These are phyloP conservation scores for Leishmania guyanensis DNA, from an alignment of 208 protist genomes.

Conservation along the genomic window DNA sequence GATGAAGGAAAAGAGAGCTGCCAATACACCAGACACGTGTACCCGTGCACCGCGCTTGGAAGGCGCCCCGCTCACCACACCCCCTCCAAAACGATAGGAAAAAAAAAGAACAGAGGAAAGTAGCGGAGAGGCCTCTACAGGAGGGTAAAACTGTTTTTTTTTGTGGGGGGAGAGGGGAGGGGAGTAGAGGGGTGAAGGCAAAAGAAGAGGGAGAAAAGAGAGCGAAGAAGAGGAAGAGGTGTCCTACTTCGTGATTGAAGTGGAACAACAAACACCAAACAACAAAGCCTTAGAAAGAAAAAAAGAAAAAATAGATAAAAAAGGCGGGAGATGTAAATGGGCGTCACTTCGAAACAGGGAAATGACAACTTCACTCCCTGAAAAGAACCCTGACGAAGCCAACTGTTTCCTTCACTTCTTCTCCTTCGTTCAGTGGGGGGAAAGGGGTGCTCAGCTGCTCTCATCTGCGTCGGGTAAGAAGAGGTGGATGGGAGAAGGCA, in stretches of 20 bases:
- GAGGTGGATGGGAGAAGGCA: too few species aligned
- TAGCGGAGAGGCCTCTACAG: background rate
- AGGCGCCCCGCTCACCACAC: background rate
- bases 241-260: background rate
- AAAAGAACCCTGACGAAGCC: too few species aligned
- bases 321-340: background rate
- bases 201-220: background rate
- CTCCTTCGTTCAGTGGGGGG: too few species aligned
- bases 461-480: too few species aligned
- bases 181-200: background rate
- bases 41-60: background rate
- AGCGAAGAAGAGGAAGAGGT: background rate
- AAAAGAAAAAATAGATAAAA: background rate
- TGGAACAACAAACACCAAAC: background rate
- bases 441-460: too few species aligned
- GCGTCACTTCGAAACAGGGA: too few species aligned
- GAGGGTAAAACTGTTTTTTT: background rate
- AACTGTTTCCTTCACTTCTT: too few species aligned
- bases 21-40: background rate
- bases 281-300: background rate
- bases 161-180: background rate
- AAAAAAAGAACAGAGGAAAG: background rate
- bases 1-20: background rate
- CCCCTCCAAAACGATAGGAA: background rate
- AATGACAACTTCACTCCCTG: too few species aligned